These are phyloP conservation scores for Venturia oleaginea DNA, from an alignment of 2,329 filamentous ascomycete genomes.

Conservation along the genomic window DNA sequence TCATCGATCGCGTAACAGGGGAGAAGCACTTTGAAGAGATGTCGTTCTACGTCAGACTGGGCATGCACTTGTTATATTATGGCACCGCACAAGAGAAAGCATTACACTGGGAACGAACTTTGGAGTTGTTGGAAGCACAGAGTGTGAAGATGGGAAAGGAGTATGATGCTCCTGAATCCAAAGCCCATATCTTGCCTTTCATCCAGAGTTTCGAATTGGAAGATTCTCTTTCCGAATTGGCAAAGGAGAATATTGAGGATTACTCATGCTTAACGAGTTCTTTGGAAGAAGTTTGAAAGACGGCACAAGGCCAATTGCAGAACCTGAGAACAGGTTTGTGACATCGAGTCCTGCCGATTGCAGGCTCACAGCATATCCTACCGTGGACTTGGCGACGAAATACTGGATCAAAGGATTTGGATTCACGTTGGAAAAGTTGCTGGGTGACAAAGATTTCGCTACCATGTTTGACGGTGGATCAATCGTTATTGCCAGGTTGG, in stretches of 20 bases:
- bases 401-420: slow-evolving; percentile 36
- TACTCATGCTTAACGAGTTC: slow-evolving; percentile 37
- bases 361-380: slow-evolving; percentile 30
- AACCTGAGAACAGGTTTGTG: slow-evolving; percentile 25
- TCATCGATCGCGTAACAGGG: slow-evolving; percentile 33
- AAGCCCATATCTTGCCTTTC: slow-evolving; percentile 32
- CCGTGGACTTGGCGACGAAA: slow-evolving; percentile 30
- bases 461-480: slow-evolving; percentile 27
- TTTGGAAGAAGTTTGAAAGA: slow-evolving; percentile 31
- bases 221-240: slow-evolving; percentile 25
- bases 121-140: slow-evolving; percentile 28
- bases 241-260: slow-evolving; percentile 28
- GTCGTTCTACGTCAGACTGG: slow-evolving; percentile 34
- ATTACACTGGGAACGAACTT: slow-evolving; percentile 28
- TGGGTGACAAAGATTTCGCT: slow-evolving; percentile 23
- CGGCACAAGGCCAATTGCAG: slow-evolving; percentile 29
- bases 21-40: slow-evolving; percentile 33
- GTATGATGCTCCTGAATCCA: slow-evolving; percentile 30
- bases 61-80: slow-evolving; percentile 37
- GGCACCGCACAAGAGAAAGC: slow-evolving; percentile 30
- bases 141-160: slow-evolving; percentile 32
- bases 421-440: slow-evolving; percentile 28
- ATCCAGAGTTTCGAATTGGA: slow-evolving; percentile 31
- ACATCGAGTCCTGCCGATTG: slow-evolving; percentile 31
- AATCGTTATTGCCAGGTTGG: slow-evolving; percentile 32